Conservation (phyloP, 129 eudicot species). For the Tagetes patula region DNA sequence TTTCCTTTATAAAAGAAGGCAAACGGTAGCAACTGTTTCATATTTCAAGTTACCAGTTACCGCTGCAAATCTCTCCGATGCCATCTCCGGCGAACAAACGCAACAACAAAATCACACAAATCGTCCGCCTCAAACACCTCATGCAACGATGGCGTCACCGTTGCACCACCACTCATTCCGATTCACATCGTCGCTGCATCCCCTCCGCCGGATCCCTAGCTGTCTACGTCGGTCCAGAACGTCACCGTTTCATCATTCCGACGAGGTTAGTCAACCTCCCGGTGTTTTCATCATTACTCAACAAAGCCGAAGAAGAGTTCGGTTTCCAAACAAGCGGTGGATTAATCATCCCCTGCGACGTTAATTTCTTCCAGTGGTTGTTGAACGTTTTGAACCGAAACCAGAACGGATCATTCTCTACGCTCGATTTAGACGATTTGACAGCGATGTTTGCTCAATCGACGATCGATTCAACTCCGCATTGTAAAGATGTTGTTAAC, state of each 20-base stretch:
- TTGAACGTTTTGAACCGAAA: conserved; percentile 43
- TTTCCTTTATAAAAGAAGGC: too few species aligned
- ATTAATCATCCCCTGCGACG: conserved; percentile 47
- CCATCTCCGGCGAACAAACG: conserved; percentile 39
- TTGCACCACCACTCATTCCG: conserved; percentile 35
- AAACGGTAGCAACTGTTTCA: too few species aligned
- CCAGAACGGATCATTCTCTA: conserved; percentile 28
- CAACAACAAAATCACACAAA: conserved; percentile 45
- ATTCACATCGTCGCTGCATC: conserved; percentile 24
- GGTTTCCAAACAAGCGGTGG: conserved; percentile 49
- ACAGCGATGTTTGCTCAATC: conserved; percentile 27
- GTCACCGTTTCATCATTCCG: conserved; percentile 56
- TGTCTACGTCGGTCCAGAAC: conserved; percentile 52
- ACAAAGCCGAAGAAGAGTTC: conserved; percentile 61
- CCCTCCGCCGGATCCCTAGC: conserved; percentile 47
- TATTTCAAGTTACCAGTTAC: too few species aligned
- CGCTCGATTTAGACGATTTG: conserved; percentile 38
- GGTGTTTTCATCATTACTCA: conserved; percentile 41
- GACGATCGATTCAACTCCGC: conserved; percentile 11
- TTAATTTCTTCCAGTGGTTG: conserved; percentile 30
- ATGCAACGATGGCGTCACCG: conserved; percentile 53
- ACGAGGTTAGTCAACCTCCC: conserved; percentile 57
- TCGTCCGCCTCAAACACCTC: conserved; percentile 57
- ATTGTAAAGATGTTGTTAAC: conserved; percentile 25
- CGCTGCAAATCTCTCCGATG: conserved; percentile 30